These are phyloP conservation scores for Brassica hybrid DNA, from an alignment of 441 rosid species.

Conservation along the genomic window DNA sequence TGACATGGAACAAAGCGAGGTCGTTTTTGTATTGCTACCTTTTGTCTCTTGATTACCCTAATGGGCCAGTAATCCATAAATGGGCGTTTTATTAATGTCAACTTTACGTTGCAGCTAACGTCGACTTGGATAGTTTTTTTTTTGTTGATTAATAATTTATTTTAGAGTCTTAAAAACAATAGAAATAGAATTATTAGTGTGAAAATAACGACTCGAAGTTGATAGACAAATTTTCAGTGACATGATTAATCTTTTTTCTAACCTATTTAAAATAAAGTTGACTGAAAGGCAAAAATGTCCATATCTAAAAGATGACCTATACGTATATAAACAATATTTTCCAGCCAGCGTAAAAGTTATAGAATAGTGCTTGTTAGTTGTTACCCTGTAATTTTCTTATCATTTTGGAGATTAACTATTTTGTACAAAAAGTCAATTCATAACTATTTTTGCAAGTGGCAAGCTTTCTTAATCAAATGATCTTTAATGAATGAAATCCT, in stretches of 20 bases:
- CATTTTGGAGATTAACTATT: not conserved
- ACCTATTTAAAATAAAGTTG: not conserved
- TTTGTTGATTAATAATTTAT: too few species aligned
- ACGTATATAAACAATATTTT: not conserved
- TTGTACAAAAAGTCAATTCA: conserved; percentile 5
- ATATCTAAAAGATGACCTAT: not conserved
- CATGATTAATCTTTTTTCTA: not conserved
- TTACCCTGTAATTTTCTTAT: not conserved
- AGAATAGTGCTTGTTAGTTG: not conserved
- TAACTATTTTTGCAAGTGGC: not conserved
- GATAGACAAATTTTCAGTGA: too few species aligned
- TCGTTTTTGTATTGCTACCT: not conserved
- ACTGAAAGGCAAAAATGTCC: not conserved
- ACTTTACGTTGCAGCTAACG: conserved; percentile 6
- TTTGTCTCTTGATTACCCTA: conserved; percentile 23
- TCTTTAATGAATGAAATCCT: not conserved
- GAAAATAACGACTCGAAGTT: too few species aligned
- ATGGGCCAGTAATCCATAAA: conserved; percentile 19
- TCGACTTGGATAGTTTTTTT: not conserved
- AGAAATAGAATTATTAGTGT: too few species aligned
- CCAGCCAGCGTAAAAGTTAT: not conserved
- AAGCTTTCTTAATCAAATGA: not conserved
- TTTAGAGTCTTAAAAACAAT: too few species aligned
- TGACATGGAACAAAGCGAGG: not conserved
- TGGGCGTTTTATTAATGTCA: conserved; percentile 1